phyloP scores from a whole-genome alignment of 2,329 filamentous ascomycete species.

The Claviceps digitariae region DNA sequence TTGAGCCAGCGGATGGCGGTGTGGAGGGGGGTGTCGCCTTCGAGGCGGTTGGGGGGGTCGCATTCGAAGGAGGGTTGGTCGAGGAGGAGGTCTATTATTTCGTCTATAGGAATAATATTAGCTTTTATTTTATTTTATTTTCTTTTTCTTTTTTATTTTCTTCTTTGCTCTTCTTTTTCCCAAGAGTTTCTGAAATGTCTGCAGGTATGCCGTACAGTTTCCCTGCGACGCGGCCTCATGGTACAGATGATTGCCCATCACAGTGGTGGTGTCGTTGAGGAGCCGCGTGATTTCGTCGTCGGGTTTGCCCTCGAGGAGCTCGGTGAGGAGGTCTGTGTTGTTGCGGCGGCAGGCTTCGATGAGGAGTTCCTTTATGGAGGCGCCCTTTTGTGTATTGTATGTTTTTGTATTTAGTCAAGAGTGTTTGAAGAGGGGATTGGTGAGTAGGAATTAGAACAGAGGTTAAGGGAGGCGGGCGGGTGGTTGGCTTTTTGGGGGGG shows the following conservation, averaged over 20 bases:
- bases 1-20: conserved; percentile 67
- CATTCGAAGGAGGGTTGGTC: conserved; percentile 79
- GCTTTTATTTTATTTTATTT: neutral
- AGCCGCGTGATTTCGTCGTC: conserved; percentile 58
- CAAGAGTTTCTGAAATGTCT: neutral
- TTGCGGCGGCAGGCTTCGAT: conserved; percentile 89
- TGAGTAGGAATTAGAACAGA: too few relatives aligned
- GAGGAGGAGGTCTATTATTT: conserved; percentile 68
- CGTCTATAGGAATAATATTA: too few relatives aligned
- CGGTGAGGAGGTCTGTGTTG: conserved; percentile 72
- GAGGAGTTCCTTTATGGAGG: conserved; percentile 70
- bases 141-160: neutral
- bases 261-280: conserved; percentile 74
- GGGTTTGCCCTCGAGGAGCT: conserved; percentile 51
- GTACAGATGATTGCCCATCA: conserved; percentile 77
- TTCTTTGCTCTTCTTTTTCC: too few relatives aligned
- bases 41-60: conserved; percentile 57
- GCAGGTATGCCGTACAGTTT: conserved; percentile 51
- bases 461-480: too few relatives aligned
- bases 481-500: neutral
- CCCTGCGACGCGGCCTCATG: conserved; percentile 80
- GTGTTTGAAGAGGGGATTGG: too few relatives aligned
- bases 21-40: conserved; percentile 70
- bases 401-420: too few relatives aligned
- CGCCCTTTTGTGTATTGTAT: conserved; percentile 45